These are phyloP conservation scores for Trichophyton verrucosum DNA, from an alignment of 2,329 filamentous ascomycete genomes.

Conservation along the genomic window DNA sequence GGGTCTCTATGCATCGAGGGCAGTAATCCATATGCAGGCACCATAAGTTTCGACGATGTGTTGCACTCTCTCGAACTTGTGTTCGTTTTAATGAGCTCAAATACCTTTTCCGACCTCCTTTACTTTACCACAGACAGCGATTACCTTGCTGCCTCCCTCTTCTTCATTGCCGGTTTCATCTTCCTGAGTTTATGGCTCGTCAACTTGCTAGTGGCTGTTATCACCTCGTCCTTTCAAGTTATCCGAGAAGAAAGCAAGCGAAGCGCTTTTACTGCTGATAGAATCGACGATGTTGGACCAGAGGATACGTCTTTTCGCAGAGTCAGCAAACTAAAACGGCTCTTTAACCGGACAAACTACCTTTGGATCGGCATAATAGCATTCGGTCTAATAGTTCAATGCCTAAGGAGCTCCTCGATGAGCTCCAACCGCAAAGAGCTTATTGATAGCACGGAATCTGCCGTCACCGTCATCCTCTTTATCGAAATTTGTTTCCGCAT, in stretches of 20 bases:
- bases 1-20: conserved; percentile 75
- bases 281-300: conserved; percentile 40
- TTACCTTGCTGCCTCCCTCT: conserved; percentile 74
- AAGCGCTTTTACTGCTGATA: conserved; percentile 77
- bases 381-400: conserved; percentile 67
- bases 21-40: conserved; percentile 66
- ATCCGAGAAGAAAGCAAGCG: conserved; percentile 92
- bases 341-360: conserved; percentile 61
- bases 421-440: conserved; percentile 46
- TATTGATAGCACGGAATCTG: conserved; percentile 59
- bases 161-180: conserved; percentile 59
- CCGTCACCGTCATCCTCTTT: conserved; percentile 65
- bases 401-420: conserved; percentile 66
- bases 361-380: conserved; percentile 73
- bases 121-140: conserved; percentile 89
- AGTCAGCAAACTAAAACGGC: conserved; percentile 46
- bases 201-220: conserved; percentile 88
- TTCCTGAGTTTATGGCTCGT: conserved; percentile 95
- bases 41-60: conserved; percentile 92
- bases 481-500: conserved; percentile 75
- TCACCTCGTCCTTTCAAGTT: conserved; percentile 95
- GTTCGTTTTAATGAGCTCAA: conserved; percentile 96
- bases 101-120: conserved; percentile 90
- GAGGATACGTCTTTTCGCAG: conserved; percentile 24
- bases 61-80: conserved; percentile 82